Percentiles rank a stretch among this genome's conserved stretches.
Evolutionary conservation across 208 protist genomes (phyloP).

Genomic region (Leishmania aethiopica): DNA sequence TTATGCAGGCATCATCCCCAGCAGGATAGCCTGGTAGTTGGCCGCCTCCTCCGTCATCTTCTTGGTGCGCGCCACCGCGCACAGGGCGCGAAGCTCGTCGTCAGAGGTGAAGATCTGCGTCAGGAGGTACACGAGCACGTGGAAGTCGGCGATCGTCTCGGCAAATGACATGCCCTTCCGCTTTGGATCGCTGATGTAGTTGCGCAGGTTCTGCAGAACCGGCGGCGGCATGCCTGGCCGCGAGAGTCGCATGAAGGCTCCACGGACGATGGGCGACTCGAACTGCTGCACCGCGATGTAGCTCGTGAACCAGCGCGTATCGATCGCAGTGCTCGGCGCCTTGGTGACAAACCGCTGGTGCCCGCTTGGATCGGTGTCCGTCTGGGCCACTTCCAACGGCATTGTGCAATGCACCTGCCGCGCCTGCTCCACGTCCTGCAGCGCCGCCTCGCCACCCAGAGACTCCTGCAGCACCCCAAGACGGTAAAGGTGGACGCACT

Average conservation of each 20-base stretch:
- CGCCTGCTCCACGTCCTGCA: conserved; percentile 31
- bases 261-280: conserved; percentile 70
- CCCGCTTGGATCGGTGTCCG: conserved; percentile 67
- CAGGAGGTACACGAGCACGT: conserved; percentile 88
- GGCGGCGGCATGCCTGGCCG: conserved; percentile 83
- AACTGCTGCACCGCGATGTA: conserved; percentile 90
- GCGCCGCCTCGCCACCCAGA: conserved; percentile 18
- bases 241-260: conserved; percentile 84
- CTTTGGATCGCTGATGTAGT: conserved; percentile 83
- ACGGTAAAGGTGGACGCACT: conserved; percentile 85
- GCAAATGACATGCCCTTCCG: conserved; percentile 55
- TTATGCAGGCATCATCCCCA: conserved; percentile 35
- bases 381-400: conserved; percentile 77
- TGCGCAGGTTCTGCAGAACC: conserved; percentile 65
- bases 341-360: conserved; percentile 63
- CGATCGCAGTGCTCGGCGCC: conserved; percentile 68
- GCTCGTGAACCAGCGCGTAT: conserved; percentile 90
- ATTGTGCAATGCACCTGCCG: conserved; percentile 60
- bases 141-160: conserved; percentile 89
- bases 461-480: conserved; percentile 69
- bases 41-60: conserved; percentile 40
- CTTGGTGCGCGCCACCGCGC: conserved; percentile 43
- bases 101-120: conserved; percentile 58
- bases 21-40: conserved; percentile 58
- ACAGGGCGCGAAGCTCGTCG: conserved; percentile 65